phyloP scores from a whole-genome alignment of 78 protist species.

The Abeoforma whisleri region DNA sequence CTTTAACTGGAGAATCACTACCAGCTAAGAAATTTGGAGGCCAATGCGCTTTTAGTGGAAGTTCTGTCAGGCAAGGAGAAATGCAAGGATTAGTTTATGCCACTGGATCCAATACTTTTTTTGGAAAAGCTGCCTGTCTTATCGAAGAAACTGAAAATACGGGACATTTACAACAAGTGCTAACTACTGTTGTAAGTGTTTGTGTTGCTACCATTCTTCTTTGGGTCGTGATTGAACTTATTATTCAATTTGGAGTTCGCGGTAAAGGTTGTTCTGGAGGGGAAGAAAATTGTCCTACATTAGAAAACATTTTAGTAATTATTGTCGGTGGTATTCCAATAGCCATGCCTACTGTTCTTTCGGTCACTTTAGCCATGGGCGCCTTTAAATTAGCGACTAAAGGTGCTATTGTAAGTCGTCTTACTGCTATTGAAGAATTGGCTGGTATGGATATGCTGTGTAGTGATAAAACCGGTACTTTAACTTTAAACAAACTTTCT shows the following conservation, averaged over 20 bases:
- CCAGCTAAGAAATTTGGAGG: conserved; percentile 60
- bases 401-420: conserved; percentile 71
- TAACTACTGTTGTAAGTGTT: conserved; percentile 53
- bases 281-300: conserved; percentile 33
- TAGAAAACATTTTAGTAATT: conserved; percentile 54
- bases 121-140: conserved; percentile 70
- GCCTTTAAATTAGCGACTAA: conserved; percentile 65
- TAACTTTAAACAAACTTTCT: conserved; percentile 81
- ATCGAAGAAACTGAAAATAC: conserved; percentile 46
- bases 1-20: conserved; percentile 72
- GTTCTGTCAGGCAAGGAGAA: conserved; percentile 75
- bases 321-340: conserved; percentile 63
- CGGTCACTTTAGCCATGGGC: conserved; percentile 75
- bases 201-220: conserved; percentile 53
- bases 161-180: conserved; percentile 60
- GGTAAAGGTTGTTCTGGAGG: conserved; percentile 11
- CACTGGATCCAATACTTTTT: conserved; percentile 73
- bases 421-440: conserved; percentile 57
- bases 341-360: conserved; percentile 72
- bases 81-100: conserved; percentile 58
- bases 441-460: conserved; percentile 47
- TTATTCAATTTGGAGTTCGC: conserved; percentile 48
- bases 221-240: conserved; percentile 49
- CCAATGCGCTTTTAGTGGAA: conserved; percentile 59
- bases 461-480: conserved; percentile 92